These are phyloP conservation scores for Lactarius indigo DNA, from an alignment of 768 basidiomycete genomes.

Conservation along the genomic window DNA sequence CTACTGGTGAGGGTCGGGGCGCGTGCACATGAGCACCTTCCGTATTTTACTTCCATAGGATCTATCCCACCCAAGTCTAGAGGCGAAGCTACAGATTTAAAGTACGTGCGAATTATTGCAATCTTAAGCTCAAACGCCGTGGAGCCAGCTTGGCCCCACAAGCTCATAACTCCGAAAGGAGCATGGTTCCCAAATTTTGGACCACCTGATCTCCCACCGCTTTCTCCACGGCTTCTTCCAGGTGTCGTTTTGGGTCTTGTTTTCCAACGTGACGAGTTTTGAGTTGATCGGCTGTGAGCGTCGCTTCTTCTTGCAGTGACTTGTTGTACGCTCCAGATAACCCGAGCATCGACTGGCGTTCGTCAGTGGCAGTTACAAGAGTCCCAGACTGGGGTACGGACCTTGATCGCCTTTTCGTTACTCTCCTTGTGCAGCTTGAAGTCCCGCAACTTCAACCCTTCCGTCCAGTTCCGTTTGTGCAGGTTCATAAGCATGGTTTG, in stretches of 20 bases:
- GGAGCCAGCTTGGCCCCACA: not conserved
- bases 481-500: constrained; percentile 99
- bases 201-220: constrained; percentile 98
- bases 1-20: no score
- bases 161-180: constrained; percentile 80
- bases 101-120: not conserved
- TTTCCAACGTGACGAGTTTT: constrained; percentile 98
- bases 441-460: constrained; percentile 88
- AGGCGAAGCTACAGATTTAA: not conserved
- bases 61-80: not conserved
- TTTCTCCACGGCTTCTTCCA: constrained; percentile 96
- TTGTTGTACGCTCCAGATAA: constrained; percentile 96
- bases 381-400: constrained; percentile 34
- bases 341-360: constrained; percentile 77
- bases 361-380: not conserved
- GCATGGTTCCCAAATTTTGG: constrained; percentile 92
- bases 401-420: constrained; percentile 95
- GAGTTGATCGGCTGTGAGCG: constrained; percentile 87
- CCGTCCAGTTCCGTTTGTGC: constrained; percentile 99
- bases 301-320: constrained; percentile 96
- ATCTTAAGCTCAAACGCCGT: not conserved
- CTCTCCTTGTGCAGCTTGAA: constrained; percentile 83
- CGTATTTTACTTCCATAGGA: not conserved
- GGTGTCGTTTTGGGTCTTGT: constrained; percentile 95
- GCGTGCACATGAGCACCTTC: no score